Conservation (phyloP, 176 grass and related monocot genomes). For the Thalia dealbata region DNA sequence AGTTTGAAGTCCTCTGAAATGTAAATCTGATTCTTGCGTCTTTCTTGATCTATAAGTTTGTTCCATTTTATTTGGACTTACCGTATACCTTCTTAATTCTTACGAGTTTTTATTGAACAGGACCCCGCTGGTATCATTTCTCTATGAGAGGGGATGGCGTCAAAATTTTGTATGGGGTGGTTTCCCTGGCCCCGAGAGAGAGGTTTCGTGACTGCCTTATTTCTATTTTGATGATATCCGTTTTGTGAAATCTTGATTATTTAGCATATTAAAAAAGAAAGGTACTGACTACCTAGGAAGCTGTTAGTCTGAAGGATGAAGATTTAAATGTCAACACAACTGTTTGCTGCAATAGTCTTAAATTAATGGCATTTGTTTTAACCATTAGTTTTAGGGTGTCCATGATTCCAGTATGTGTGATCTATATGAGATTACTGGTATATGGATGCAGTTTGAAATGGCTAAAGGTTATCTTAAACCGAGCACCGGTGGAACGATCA, state of each 20-base stretch:
- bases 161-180: conserved; percentile 91
- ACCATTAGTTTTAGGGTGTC: background rate
- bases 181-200: conserved; percentile 74
- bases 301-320: background rate
- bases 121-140: conserved; percentile 66
- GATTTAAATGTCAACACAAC: background rate
- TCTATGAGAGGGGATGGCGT: conserved; percentile 94
- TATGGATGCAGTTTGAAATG: conserved; percentile 65
- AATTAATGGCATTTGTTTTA: background rate
- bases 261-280: background rate
- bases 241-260: background rate
- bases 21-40: background rate
- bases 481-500: conserved; percentile 47
- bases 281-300: background rate
- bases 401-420: background rate
- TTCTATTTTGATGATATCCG: background rate
- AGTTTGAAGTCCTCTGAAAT: background rate
- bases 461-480: conserved; percentile 59
- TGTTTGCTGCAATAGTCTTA: background rate
- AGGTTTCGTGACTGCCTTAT: conserved; percentile 35
- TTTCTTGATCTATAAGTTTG: background rate
- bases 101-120: conserved; percentile 40
- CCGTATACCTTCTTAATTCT: conserved; percentile 17
- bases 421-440: conserved; percentile 6
- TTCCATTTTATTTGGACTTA: background rate